Conservation (phyloP, 192 early-diverging fungal species). For the Coemansia sp. region DNA sequence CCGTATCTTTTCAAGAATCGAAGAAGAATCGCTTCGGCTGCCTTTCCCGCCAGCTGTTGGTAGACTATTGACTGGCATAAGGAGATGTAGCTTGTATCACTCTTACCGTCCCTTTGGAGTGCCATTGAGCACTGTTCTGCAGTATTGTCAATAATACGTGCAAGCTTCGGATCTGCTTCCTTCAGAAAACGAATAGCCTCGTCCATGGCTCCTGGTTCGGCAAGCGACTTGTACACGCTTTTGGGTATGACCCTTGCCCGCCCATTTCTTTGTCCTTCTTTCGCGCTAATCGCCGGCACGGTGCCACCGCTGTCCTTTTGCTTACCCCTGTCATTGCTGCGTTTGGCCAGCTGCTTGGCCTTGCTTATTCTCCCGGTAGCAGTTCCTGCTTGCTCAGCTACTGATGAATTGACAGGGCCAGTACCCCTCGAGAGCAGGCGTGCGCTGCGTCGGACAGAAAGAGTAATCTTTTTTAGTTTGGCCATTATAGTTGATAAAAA, state of each 20-base stretch:
- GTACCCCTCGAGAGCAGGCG: constrained; percentile 30
- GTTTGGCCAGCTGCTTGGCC: constrained; percentile 4
- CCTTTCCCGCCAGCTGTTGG: constrained; percentile 74
- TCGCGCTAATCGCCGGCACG: background rate
- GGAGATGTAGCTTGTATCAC: constrained; percentile 40
- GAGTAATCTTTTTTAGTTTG: background rate
- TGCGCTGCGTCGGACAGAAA: constrained; percentile 31
- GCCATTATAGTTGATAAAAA: background rate
- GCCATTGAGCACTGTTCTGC: constrained; percentile 27
- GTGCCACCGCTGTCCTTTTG: background rate
- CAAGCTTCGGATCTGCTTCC: constrained; percentile 51
- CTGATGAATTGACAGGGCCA: background rate
- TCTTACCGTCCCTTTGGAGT: constrained; percentile 26
- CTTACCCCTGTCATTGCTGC: constrained; percentile 4
- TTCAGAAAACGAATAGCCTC: constrained; percentile 50
- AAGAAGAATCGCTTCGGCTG: constrained; percentile 62
- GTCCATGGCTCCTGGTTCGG: constrained; percentile 22
- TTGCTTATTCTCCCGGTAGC: constrained; percentile 9
- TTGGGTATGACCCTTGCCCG: background rate
- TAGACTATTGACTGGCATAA: constrained; percentile 62
- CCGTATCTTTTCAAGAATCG: constrained; percentile 62
- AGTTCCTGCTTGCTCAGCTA: background rate
- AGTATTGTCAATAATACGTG: constrained; percentile 40
- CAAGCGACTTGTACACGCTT: constrained; percentile 13
- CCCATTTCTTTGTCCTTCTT: background rate